A percentile compares a stretch with the other conserved stretches of the same genome.
These are phyloP conservation scores for Kuraishia piskuri DNA, from an alignment of 805 yeast genomes.

Conservation along the genomic window DNA sequence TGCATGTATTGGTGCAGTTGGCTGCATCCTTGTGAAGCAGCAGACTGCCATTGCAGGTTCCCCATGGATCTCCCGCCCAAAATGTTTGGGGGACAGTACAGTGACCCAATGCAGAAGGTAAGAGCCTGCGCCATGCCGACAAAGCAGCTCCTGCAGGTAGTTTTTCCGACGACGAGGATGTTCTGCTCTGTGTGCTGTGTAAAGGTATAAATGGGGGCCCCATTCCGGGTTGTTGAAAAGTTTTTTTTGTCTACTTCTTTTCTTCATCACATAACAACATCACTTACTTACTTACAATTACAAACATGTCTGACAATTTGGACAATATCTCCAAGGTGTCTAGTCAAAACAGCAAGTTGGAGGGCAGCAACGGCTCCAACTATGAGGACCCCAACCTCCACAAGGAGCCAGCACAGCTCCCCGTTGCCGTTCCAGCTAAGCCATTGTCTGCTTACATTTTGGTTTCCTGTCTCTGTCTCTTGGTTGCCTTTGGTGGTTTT, in stretches of 20 bases:
- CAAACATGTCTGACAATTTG: not conserved
- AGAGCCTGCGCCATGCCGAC: not conserved
- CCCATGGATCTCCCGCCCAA: not conserved
- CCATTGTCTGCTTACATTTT: constrained; percentile 16
- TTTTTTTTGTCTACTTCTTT: not conserved
- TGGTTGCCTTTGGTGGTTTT: constrained; percentile 70
- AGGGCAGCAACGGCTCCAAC: not conserved
- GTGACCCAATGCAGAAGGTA: not conserved
- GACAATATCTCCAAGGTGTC: not conserved
- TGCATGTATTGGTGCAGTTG: not conserved
- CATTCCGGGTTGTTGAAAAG: not conserved
- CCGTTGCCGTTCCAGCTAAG: constrained; percentile 12
- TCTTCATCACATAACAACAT: not conserved
- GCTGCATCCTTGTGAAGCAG: not conserved
- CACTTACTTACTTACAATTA: not conserved
- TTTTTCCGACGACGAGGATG: not conserved
- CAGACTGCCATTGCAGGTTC: not conserved
- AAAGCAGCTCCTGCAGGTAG: not conserved
- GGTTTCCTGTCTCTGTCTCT: constrained; percentile 31
- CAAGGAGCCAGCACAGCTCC: constrained; percentile 1
- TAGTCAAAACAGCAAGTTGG: not conserved
- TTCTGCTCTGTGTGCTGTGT: not conserved
- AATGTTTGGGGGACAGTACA: not conserved
- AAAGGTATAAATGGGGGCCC: not conserved
- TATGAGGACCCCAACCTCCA: not conserved